Base-by-base conservation (phyloP, 2,329 filamentous ascomycete species). In the Sporothrix brunneoviolacea region DNA sequence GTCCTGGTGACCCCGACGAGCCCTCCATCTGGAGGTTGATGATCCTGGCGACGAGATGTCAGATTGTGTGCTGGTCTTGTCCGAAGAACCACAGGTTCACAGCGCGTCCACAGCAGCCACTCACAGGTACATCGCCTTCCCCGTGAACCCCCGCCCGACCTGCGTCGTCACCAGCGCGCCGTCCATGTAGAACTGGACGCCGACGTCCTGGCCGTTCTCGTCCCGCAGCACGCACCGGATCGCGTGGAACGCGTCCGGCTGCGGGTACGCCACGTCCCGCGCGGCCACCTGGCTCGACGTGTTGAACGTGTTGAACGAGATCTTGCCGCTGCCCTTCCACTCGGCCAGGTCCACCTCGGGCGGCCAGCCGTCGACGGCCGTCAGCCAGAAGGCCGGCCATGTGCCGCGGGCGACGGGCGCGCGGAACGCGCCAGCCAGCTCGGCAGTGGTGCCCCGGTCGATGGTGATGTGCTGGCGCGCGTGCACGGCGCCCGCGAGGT, bases 331-430 rank as follows among this genome's bases (percentile, higher is more conserved):
- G n/a, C 77, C 77, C 59, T 80, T 81, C 77, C 77, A 81, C 62
- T 81, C 77, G 1, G 77, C 77, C 63, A 81, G 69, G 59, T 81
- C 77, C 50, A 81, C 72, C 68, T 80, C 78, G 0, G 77, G 78
- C 15, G 77, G 77, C 77, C 78, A 81, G 0, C 70, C 67, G 39
- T 75, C 60, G 0, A 75, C 75, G 0, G 68, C 75, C 2, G 75
- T 79, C 13, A 80, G 62, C 77, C 77, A 80, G 57, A 80, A 80
- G 0, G 77, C 77, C 0, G 77, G 77, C 78, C 77, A 80, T 0
- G 75, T 78, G 7, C 74, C 70, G 52, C 65, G 62, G 1, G 60
- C 60, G 2, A 67, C 67, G 8, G 69, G 64, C 6, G 70, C 70
- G 46, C 59, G 60, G 56, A 73, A 68, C 55, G 70, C 67, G 42